Base-by-base conservation (phyloP, 371 early-diverging fungal genomes). In the Chytridium lagenaria region DNA sequence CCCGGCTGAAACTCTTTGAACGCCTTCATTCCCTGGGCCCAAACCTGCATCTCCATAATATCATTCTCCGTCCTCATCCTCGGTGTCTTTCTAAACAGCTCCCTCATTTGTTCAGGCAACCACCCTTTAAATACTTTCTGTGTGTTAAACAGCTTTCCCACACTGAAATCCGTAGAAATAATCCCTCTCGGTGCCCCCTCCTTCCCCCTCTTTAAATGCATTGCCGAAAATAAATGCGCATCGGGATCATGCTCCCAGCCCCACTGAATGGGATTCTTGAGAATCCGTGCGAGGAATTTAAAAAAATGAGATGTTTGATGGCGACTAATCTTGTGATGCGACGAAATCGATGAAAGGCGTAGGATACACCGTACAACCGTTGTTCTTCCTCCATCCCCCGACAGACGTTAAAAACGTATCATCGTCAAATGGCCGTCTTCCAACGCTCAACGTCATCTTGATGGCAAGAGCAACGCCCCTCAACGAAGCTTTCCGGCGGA, bases 241-340 rank as follows among this genome's bases (percentile, higher is more conserved):
- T 70, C 75, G 0, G 78, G 80, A 50, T 80, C 80, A 52, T 80
- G 75, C 59, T 80, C 76, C 80, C 80, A 80, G 12, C 73, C 73
- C 80, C 80, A 80, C 64, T 80, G 78, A 37, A 77, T 70, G 15
- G 78, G 80, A 40, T 76, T 77, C 67, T 80, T 77, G 2, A 75
- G 57, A 38, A 77, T 76, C 40, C 78, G 73, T 12, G 78, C 50
- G 23, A 80, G 72, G 69, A 73, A 80, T 59, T 80, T 80, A 34
- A 75, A 51, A 52, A 80, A 71, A 38, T 77, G 50, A 28, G 66
- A 64, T 26, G 55, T 40, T 38, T n/a, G n/a, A 68, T 63, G 7
- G 70, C 66, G 34, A 76, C 72, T 37, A 68, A 57, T 2, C 76
- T 50, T 10, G 72, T 68, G 49, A 67, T 40, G 38, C 55, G 59